Evolutionary conservation across 306 rosid species (phyloP), one percentile per base, ranked within the genome.

Genomic region (Cicer pinnatifidum): DNA sequence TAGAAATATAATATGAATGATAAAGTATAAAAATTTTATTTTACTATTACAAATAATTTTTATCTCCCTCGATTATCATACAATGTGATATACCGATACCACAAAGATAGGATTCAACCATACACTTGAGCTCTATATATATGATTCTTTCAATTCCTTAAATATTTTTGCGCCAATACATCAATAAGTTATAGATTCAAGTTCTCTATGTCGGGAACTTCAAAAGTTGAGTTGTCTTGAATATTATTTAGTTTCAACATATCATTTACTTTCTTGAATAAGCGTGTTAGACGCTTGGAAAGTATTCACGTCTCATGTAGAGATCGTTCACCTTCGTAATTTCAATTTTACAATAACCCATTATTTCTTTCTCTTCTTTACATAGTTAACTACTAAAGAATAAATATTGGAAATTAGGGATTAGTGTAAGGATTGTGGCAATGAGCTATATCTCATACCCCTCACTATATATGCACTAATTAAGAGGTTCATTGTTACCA

Each of bases 281-380:
- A 15, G 8, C 69, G 48, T 1, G 48, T 6, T 39, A 48, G 48
- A 4, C 69, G 69, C 13, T 63, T 63, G 0, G 69, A 63, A 10
- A 63, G 38, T 9, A 48, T 63, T 3, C 15, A 48, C 7, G 39
- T 50, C 50, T 63, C 2, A 28, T 40, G 3, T 8, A 13, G 1
- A 28, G 48, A 3, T 63, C 44, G 17, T 15, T 40, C 69, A 63
- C 69, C 7, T 7, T 13, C 6, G 3, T n/a, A 39, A 63, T 63
- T 28, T 39, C 35, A 63, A 63, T 63, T 41, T 63, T 63, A 2
- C 69, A 12, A 13, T 48, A 33, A 63, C 69, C 69, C 50, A 63
- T 63, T 1, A 63, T 63, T 1, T 11, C 6, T 61, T 37, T 19
- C 37, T 47, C 6, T 11, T 1, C 47, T 44, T 44, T 11, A 44